phyloP scores from a whole-genome alignment of 805 yeast species.

The Lipomyces yamanashiensis region DNA sequence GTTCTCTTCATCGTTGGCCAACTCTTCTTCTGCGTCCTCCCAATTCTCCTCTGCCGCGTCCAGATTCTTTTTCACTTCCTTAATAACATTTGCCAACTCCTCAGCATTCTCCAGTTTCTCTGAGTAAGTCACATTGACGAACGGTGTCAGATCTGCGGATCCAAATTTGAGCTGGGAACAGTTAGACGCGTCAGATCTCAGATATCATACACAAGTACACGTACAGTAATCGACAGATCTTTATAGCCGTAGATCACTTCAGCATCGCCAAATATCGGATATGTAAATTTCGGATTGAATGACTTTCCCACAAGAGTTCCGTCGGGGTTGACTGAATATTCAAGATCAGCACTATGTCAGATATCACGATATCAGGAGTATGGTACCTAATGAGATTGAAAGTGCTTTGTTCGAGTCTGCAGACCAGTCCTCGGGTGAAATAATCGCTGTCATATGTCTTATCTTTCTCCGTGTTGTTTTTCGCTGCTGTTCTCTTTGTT shows the following conservation, averaged over 20 bases:
- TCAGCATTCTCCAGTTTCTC: slow-evolving; percentile 51
- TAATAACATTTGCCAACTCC: slow-evolving; percentile 19
- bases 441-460: slow-evolving; percentile 3
- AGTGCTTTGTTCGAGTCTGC: slow-evolving; percentile 70
- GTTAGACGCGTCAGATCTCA: neutral
- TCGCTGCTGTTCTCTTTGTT: too few species aligned
- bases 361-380: neutral
- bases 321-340: slow-evolving; percentile 15
- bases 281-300: slow-evolving; percentile 82
- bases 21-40: slow-evolving; percentile 27
- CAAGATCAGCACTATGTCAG: neutral
- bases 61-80: slow-evolving; percentile 13
- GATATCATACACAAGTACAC: neutral
- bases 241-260: slow-evolving; percentile 87
- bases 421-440: slow-evolving; percentile 69
- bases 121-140: slow-evolving; percentile 62
- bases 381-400: slow-evolving; percentile 52
- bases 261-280: slow-evolving; percentile 90
- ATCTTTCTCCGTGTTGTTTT: neutral
- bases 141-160: slow-evolving; percentile 72
- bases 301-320: slow-evolving; percentile 35
- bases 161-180: slow-evolving; percentile 62
- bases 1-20: slow-evolving; percentile 1
- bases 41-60: slow-evolving; percentile 20
- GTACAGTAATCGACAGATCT: slow-evolving; percentile 63